Percentiles rank a stretch among this genome's conserved stretches.
These are phyloP conservation scores for Falciphora oryzae DNA, from an alignment of 2,329 filamentous ascomycete species.

Conservation along the genomic window DNA sequence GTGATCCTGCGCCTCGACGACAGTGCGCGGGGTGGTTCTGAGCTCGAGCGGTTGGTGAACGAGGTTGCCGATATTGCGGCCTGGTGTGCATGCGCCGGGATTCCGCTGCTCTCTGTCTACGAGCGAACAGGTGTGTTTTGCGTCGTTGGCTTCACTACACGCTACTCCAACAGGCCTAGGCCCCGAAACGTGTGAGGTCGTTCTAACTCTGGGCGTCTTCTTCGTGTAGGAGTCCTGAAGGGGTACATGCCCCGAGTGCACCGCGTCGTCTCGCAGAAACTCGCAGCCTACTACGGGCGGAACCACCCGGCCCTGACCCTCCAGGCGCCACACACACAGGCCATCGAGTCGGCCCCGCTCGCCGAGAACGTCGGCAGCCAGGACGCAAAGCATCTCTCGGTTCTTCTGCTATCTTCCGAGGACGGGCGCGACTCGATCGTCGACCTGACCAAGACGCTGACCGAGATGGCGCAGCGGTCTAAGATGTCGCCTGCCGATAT, in stretches of 20 bases:
- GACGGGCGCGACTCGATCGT: constrained; percentile 93
- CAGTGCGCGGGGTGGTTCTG: constrained; percentile 57
- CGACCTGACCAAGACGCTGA: constrained; percentile 87
- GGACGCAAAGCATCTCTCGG: constrained; percentile 35
- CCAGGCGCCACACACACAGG: constrained; percentile 63
- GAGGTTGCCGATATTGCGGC: constrained; percentile 88
- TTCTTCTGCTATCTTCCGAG: constrained; percentile 79
- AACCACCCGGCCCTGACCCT: constrained; percentile 67
- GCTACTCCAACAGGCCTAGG: neutral
- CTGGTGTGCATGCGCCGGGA: constrained; percentile 87
- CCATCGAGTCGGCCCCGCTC: constrained; percentile 44
- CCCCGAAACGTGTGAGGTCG: neutral
- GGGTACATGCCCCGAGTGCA: constrained; percentile 82
- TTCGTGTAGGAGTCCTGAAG: constrained; percentile 69
- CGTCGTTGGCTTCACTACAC: neutral
- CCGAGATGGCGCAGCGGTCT: constrained; percentile 88
- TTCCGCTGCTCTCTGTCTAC: constrained; percentile 83
- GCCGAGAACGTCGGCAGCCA: constrained; percentile 31
- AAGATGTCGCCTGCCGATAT: constrained; percentile 81
- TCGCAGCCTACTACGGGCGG: constrained; percentile 81
- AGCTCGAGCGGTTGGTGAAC: constrained; percentile 77
- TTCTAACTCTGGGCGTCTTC: neutral
- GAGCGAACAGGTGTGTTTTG: constrained; percentile 72
- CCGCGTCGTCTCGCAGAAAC: constrained; percentile 69
- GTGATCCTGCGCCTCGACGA: constrained; percentile 74